Base-by-base conservation (phyloP, 1,284 basidiomycete genomes). In the Stygiomarasmius scandens region DNA sequence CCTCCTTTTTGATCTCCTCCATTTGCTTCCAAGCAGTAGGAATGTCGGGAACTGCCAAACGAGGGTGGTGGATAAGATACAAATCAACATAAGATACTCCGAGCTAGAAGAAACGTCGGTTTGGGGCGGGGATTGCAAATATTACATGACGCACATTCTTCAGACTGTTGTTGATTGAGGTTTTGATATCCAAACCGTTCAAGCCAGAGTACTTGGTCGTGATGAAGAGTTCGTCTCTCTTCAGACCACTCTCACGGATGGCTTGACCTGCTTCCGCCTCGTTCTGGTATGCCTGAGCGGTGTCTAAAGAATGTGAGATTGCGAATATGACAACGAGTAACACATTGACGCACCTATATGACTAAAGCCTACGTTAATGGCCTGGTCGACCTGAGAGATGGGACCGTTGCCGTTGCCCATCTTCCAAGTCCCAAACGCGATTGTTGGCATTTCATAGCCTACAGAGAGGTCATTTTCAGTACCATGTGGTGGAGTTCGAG, bases 21-120 rank as follows among this genome's bases (percentile, higher is more conserved):
- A 91, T 80, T 63, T 84, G 72, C 25, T 71, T 72, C 90, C 89
- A 92, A 8, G 76, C 75, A 9, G 79, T 80, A 0, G 78, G 78
- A 23, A 89, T 81, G 58, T 87, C 80, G 1, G 78, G 77, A 20
- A 76, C 66, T 22, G 79, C 77, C 9, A 81, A 64, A 0, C 74
- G 62, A 9, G 87, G 86, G 52, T 72, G 67, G 64, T 91, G 89
- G 48, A 89, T 82, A 50, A 89, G 80, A 70, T 90, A 92, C 41
- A 92, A 70, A 67, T 92, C 90, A 10, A 93, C 79, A 59, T 87
- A 86, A 2, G 78, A 72, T 8, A 92, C 65, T 0, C 84, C 87
- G 20, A 91, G 77, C 85, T 88, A 46, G 55, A 47, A 22, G 11
- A 53, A 27, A 19, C n/a, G n/a, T n/a, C 10, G 38, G 32, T 56